Conservation (phyloP, 352 stramenopile species). For the Thraustochytrium sp. region DNA sequence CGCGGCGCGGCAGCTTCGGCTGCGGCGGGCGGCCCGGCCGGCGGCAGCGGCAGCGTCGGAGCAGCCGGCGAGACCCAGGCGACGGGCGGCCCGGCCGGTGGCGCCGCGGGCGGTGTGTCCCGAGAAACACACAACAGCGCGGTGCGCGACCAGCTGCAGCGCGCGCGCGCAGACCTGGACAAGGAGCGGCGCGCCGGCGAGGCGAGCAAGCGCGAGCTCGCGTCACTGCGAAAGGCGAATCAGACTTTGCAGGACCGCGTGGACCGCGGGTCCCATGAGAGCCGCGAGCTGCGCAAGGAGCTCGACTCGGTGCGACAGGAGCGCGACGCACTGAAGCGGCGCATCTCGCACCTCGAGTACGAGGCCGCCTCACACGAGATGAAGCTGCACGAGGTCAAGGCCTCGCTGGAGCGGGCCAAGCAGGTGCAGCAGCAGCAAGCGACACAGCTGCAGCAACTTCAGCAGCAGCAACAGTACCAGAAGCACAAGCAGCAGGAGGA, state of each 20-base stretch:
- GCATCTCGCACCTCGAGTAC: neutral
- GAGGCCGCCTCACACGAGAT: neutral
- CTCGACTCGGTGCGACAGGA: neutral
- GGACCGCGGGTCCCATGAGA: neutral
- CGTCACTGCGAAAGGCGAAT: neutral
- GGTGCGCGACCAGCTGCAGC: neutral
- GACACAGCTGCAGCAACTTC: neutral
- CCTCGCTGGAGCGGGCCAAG: neutral
- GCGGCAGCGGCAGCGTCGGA: too few relatives aligned
- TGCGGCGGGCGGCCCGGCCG: too few relatives aligned
- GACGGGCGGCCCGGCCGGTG: neutral
- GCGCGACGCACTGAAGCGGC: neutral
- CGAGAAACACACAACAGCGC: neutral
- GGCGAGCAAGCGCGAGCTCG: neutral
- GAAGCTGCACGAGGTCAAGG: neutral
- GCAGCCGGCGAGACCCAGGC: neutral
- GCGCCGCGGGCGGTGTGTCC: neutral
- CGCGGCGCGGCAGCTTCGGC: too few relatives aligned
- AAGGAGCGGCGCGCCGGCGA: constrained; percentile 12
- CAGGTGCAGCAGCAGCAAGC: neutral
- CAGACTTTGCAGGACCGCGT: neutral
- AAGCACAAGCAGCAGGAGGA: neutral
- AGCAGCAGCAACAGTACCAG: neutral
- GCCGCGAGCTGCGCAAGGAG: neutral
- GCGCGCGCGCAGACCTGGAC: neutral